These are phyloP conservation scores for Phytophthora cryptogea DNA, from an alignment of 352 stramenopile species.

Conservation along the genomic window DNA sequence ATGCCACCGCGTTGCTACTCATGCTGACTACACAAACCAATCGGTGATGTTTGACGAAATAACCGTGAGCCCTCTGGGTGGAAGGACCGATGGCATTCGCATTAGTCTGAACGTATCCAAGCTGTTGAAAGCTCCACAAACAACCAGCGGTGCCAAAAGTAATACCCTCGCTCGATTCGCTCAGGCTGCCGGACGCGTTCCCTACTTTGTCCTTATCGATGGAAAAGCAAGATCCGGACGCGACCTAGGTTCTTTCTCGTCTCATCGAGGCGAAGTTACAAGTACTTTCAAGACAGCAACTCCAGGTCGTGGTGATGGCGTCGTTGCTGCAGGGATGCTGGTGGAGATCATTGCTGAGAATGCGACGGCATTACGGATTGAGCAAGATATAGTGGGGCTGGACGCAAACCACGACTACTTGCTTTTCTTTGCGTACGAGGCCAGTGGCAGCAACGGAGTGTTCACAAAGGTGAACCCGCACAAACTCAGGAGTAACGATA, in stretches of 20 bases:
- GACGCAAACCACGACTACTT: slow-evolving; percentile 55
- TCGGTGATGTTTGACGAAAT: slow-evolving; percentile 65
- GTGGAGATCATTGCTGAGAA: slow-evolving; percentile 49
- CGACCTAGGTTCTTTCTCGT: slow-evolving; percentile 18
- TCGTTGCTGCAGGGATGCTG: slow-evolving; percentile 57
- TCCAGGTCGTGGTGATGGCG: slow-evolving; percentile 33
- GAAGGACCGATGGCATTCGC: slow-evolving; percentile 47
- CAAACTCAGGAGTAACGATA: slow-evolving; percentile 50
- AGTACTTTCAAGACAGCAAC: slow-evolving; percentile 25
- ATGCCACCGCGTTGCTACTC: slow-evolving; percentile 61
- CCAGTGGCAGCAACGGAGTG: slow-evolving; percentile 60
- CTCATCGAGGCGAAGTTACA: slow-evolving; percentile 28
- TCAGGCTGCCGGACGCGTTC: slow-evolving; percentile 37
- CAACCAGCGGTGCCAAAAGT: neutral
- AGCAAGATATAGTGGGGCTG: slow-evolving; percentile 45
- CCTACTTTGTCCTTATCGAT: slow-evolving; percentile 73
- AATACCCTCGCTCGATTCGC: slow-evolving; percentile 27
- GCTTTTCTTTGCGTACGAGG: slow-evolving; percentile 82
- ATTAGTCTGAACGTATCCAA: slow-evolving; percentile 66
- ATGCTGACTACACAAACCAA: slow-evolving; percentile 83
- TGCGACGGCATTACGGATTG: slow-evolving; percentile 43
- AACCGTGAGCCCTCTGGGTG: slow-evolving; percentile 39
- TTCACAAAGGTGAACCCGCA: slow-evolving; percentile 75
- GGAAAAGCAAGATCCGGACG: slow-evolving; percentile 37
- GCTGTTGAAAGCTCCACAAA: slow-evolving; percentile 33